Conservation (phyloP, 495 filamentous ascomycete genomes). For the Talaromyces stipitatus region DNA sequence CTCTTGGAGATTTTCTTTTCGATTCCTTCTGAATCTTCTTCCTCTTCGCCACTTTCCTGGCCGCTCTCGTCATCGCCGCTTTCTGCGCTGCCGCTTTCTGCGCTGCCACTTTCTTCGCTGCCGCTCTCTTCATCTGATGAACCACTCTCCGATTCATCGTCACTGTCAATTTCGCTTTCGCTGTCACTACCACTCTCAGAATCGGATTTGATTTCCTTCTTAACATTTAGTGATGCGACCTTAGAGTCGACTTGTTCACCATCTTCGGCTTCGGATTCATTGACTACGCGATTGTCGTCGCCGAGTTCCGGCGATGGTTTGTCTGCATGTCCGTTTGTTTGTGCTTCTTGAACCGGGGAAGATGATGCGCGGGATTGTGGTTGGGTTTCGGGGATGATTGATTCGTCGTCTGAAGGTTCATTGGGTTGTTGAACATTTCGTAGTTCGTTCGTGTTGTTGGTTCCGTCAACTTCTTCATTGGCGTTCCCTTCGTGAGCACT, state of each 20-base stretch:
- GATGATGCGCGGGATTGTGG: neutral
- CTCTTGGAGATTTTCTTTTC: neutral
- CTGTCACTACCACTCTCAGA: no score
- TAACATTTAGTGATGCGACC: no score
- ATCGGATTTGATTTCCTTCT: no score
- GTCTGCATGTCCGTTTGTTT: neutral
- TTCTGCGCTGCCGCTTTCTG: slow-evolving; percentile 1
- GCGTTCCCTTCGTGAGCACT: neutral
- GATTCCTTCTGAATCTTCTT: neutral
- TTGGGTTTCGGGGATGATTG: neutral
- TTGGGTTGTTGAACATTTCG: neutral
- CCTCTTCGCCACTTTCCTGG: neutral
- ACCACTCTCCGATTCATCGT: no score
- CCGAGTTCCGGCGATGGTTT: neutral
- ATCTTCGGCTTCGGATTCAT: neutral
- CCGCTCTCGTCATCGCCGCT: neutral
- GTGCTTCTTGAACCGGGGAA: neutral
- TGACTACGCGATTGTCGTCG: neutral
- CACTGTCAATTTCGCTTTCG: neutral
- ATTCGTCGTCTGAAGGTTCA: neutral
- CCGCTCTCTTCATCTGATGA: slow-evolving; percentile 4
- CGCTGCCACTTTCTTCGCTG: slow-evolving; percentile 2
- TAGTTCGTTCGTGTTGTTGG: neutral
- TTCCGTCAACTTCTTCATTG: neutral
- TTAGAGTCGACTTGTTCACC: no score